These are phyloP conservation scores for Aspergillus sp. DNA, from an alignment of 2,329 filamentous ascomycete species.

Conservation along the genomic window DNA sequence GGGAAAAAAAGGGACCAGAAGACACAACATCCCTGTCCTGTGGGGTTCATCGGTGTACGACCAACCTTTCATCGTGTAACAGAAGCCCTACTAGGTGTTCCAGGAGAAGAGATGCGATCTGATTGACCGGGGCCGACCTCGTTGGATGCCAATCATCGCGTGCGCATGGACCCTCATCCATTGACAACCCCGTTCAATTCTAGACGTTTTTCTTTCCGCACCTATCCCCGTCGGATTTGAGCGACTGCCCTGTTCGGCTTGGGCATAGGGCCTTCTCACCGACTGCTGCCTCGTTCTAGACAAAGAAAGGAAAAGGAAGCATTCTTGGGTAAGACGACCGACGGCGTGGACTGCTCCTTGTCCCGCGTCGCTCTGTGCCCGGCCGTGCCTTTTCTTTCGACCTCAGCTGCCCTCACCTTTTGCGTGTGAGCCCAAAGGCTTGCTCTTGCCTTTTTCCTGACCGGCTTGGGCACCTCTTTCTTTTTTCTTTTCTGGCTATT, in stretches of 20 bases:
- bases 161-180: neutral
- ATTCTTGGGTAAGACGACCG: neutral
- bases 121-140: neutral
- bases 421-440: neutral
- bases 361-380: neutral
- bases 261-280: neutral
- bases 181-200: neutral
- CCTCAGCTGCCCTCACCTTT: neutral
- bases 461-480: neutral
- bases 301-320: neutral
- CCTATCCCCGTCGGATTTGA: too few species aligned
- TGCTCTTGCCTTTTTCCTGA: neutral
- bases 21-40: neutral
- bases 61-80: neutral
- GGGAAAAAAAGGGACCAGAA: neutral
- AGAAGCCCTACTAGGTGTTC: neutral
- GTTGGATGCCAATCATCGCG: neutral
- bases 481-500: neutral
- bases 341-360: neutral
- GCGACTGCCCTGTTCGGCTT: neutral
- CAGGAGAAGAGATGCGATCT: neutral
- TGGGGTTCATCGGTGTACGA: neutral
- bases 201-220: conserved; percentile 1
- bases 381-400: neutral
- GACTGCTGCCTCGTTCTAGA: neutral